Evolutionary conservation across 139 green algal species (phyloP).

Genomic region (Trebouxia sp.): DNA sequence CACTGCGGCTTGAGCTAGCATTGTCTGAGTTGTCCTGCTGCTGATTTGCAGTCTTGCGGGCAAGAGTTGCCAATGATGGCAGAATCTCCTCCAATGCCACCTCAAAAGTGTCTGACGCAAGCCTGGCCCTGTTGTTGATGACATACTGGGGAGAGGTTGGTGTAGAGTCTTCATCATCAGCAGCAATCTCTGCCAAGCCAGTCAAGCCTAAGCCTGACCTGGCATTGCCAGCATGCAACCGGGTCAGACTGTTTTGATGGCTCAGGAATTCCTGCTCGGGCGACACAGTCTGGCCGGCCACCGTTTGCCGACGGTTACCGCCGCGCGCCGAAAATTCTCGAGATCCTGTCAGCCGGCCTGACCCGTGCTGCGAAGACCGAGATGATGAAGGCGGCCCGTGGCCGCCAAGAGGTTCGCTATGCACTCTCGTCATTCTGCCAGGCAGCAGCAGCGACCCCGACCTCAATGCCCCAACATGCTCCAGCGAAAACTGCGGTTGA

Average conservation of each 20-base stretch:
- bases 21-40: slow-evolving; percentile 12
- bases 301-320: background rate
- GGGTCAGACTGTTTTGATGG: background rate
- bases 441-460: slow-evolving; percentile 12
- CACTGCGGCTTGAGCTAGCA: slow-evolving; percentile 6
- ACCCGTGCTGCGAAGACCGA: slow-evolving; percentile 8
- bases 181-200: slow-evolving; percentile 24
- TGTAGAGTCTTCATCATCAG: background rate
- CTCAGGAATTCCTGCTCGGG: background rate
- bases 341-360: slow-evolving; percentile 1
- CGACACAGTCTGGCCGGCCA: background rate
- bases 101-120: background rate
- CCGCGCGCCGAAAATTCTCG: too few species aligned
- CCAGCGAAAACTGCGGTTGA: slow-evolving; percentile 1
- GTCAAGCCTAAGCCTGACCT: background rate
- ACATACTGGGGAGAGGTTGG: background rate
- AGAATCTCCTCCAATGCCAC: background rate
- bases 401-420: background rate
- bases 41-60: background rate
- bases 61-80: background rate
- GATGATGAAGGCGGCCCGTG: background rate
- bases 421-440: slow-evolving; percentile 4
- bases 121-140: slow-evolving; percentile 8
- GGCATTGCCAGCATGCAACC: background rate
- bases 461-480: background rate